These are phyloP conservation scores for Aspergillus bertholletiae DNA, from an alignment of 495 filamentous ascomycete genomes.

Conservation along the genomic window DNA sequence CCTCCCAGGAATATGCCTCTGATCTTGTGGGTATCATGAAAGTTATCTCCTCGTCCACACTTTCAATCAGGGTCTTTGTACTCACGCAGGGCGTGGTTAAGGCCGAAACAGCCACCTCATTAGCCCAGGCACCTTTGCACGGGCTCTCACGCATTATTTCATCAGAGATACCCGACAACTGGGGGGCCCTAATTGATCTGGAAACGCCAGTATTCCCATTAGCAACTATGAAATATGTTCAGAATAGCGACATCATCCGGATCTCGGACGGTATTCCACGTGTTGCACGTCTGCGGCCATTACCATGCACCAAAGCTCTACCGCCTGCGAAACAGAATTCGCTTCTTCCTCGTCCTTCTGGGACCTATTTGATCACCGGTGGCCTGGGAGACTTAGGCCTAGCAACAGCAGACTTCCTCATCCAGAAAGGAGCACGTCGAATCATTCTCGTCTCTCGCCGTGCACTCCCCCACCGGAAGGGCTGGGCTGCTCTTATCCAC, in stretches of 20 bases:
- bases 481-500: constrained; percentile 9
- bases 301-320: constrained; percentile 17
- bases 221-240: constrained; percentile 27
- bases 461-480: constrained; percentile 20
- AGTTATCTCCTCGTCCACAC: constrained; percentile 2
- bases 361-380: constrained; percentile 41
- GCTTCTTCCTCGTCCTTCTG: constrained; percentile 8
- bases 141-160: constrained; percentile 34
- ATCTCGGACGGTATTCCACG: constrained; percentile 37
- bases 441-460: constrained; percentile 35
- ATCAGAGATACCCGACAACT: constrained; percentile 30
- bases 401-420: constrained; percentile 28
- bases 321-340: constrained; percentile 10
- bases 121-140: constrained; percentile 30
- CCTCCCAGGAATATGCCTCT: background rate
- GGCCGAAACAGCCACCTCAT: constrained; percentile 8
- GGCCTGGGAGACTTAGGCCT: constrained; percentile 40
- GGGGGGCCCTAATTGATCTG: constrained; percentile 32
- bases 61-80: background rate
- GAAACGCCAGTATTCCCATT: constrained; percentile 20
- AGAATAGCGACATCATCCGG: constrained; percentile 33
- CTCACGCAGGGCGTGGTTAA: background rate
- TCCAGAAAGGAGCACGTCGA: constrained; percentile 32
- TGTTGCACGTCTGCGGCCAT: constrained; percentile 22
- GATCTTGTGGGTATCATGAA: constrained; percentile 22